Base-by-base conservation (phyloP, 257 asterid genomes). In the Prunella vulgaris region DNA sequence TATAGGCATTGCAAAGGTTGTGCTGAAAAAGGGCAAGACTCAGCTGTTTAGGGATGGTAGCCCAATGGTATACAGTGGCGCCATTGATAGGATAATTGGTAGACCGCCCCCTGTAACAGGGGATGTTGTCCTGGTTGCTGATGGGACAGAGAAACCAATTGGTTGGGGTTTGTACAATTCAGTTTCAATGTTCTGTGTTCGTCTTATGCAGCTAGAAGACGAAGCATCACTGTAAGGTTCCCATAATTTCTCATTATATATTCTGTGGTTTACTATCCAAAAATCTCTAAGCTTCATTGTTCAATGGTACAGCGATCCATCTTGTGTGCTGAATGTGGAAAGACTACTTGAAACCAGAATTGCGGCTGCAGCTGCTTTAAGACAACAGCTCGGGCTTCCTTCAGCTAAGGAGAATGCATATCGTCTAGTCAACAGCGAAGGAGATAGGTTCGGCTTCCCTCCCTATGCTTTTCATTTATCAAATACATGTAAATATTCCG, bases 141-240 rank as follows among this genome's bases (percentile, higher is more conserved):
- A 93, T 60, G 99, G 97, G 27, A 62, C 93, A 0, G 90, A 85
- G 74, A 93, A 86, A 68, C 94, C 99, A 7, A 90, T 93, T 73
- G 99, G 90, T 51, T 90, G 97, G 99, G 99, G 97, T n/a, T 75
- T 90, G 53, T 93, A 88, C 80, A 93, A 90, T 71, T 90, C 96
- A 5, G 89, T 78, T 78, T 93, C 99, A 57, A 93, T 93, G 99
- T 93, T 93, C 44, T 92, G 95, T 21, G 99, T 90, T 60, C 93
- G 96, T 10, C 95, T 93, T 60, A 93, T 93, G 99, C 99, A 90
- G 70, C 79, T 86, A 10, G 93, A 90, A 78, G 96, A 88, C 60
- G 99, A 93, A 80, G 86, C 95, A 17, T 65, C 90, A n/a, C 72
- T 80, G 99, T 93, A 76, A 33, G 8, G 33, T 10, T 32, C 51